Evolutionary conservation across 169 alveolate species (phyloP).

Genomic region (Cryptosporidium parvum): DNA sequence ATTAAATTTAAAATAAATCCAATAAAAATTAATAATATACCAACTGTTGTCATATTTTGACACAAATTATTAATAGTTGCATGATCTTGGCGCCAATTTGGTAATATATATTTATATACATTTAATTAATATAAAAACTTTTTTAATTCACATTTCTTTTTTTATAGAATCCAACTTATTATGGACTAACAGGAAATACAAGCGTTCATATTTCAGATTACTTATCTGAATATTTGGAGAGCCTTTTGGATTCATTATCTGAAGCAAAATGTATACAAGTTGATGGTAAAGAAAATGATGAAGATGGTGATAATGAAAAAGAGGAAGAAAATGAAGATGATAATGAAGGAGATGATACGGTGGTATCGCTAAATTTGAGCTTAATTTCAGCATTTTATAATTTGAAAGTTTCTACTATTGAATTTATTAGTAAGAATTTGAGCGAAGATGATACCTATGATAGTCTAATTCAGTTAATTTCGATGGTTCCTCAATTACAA

Average conservation of each 20-base stretch:
- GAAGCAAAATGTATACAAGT: slow-evolving; percentile 93
- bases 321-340: slow-evolving; percentile 75
- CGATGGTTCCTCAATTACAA: slow-evolving; percentile 33
- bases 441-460: slow-evolving; percentile 21
- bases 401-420: slow-evolving; percentile 81
- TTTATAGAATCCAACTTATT: slow-evolving; percentile 97
- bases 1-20: background rate
- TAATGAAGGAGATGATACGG: slow-evolving; percentile 72
- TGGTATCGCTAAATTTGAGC: slow-evolving; percentile 85
- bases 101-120: slow-evolving; percentile 21
- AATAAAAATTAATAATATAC: background rate
- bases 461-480: slow-evolving; percentile 18
- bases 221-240: slow-evolving; percentile 95
- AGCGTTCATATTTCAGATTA: slow-evolving; percentile 94
- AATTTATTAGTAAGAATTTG: slow-evolving; percentile 33
- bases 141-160: background rate
- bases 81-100: background rate
- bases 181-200: slow-evolving; percentile 94
- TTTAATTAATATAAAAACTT: background rate
- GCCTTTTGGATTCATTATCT: slow-evolving; percentile 90
- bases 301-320: slow-evolving; percentile 57
- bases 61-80: background rate
- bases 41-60: background rate
- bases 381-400: slow-evolving; percentile 85
- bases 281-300: slow-evolving; percentile 87